These are phyloP conservation scores for Didymella glomerata DNA, from an alignment of 2,329 filamentous ascomycete species.

Conservation along the genomic window DNA sequence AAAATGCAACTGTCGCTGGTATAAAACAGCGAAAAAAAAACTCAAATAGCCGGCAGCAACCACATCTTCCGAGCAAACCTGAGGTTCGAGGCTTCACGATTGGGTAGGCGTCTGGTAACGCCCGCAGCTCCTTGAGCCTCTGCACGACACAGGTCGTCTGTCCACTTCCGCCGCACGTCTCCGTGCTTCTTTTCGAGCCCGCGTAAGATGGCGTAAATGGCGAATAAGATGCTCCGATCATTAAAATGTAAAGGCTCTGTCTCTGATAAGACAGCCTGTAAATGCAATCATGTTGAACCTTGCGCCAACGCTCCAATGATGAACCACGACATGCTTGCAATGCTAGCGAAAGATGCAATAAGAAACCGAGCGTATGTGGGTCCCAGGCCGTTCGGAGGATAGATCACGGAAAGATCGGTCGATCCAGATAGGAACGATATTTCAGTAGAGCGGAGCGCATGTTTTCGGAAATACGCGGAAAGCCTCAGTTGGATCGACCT, in stretches of 20 bases:
- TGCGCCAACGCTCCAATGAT: conserved; percentile 30
- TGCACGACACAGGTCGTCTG: not conserved
- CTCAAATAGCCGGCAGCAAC: not conserved
- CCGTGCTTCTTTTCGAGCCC: not conserved
- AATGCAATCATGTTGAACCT: conserved; percentile 37
- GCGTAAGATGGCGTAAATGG: conserved; percentile 11
- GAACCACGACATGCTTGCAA: conserved; percentile 16
- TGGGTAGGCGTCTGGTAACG: not conserved
- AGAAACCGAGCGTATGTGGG: not conserved
- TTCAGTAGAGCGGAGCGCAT: not conserved
- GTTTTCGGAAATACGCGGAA: not conserved
- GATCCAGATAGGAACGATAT: not conserved
- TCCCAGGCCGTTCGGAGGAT: not conserved
- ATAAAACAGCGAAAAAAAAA: conserved; percentile 36
- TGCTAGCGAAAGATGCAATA: conserved; percentile 15
- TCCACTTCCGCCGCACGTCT: not conserved
- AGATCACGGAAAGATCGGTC: not conserved
- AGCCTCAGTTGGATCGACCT: not conserved
- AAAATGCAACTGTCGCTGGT: conserved; percentile 47
- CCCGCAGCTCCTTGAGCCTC: not conserved
- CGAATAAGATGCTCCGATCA: conserved; percentile 16
- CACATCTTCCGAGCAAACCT: not conserved
- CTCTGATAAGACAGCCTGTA: conserved; percentile 44
- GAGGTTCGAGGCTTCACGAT: not conserved
- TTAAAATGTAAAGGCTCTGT: conserved; percentile 31